These are phyloP conservation scores for Cyclocybe cylindracea DNA, from an alignment of 768 basidiomycete genomes.

Conservation along the genomic window DNA sequence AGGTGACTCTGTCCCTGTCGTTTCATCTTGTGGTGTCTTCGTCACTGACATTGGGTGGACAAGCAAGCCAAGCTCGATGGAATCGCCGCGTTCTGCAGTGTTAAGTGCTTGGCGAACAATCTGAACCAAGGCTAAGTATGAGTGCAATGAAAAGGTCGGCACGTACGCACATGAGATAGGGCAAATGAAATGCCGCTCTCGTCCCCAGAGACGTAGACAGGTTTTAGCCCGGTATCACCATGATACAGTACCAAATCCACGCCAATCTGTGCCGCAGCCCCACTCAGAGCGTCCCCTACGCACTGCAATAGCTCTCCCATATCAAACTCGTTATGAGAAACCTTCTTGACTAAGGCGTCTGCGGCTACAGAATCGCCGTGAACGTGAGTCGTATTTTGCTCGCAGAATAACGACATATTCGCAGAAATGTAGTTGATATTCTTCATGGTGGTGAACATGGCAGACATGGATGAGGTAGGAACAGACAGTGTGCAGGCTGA, in stretches of 20 bases:
- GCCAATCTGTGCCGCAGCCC: conserved; percentile 77
- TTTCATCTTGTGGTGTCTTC: conserved; percentile 7
- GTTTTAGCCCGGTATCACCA: conserved; percentile 85
- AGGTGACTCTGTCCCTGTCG: conserved; percentile 2
- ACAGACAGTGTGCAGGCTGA: conserved; percentile 86
- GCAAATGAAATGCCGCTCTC: conserved; percentile 83
- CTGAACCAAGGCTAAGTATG: conserved; percentile 41
- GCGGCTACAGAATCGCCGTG: conserved; percentile 12
- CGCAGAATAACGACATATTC: conserved; percentile 65
- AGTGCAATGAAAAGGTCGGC: not conserved
- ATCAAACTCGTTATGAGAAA: conserved; percentile 73
- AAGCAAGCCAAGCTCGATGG: conserved; percentile 82
- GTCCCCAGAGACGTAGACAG: conserved; percentile 81
- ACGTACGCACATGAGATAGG: conserved; percentile 74
- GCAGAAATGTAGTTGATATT: conserved; percentile 91
- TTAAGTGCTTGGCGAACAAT: conserved; percentile 81
- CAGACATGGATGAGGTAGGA: conserved; percentile 85
- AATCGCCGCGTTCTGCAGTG: conserved; percentile 71
- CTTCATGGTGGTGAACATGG: conserved; percentile 90
- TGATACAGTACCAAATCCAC: conserved; percentile 92
- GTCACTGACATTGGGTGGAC: conserved; percentile 29
- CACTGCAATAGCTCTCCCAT: conserved; percentile 89
- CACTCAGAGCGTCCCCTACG: conserved; percentile 86
- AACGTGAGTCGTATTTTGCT: conserved; percentile 2
- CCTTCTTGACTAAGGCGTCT: not conserved